A percentile compares a stretch with the other conserved stretches of the same genome.
Conservation (phyloP, 495 filamentous ascomycete genomes). For the Tuber aestivum region DNA sequence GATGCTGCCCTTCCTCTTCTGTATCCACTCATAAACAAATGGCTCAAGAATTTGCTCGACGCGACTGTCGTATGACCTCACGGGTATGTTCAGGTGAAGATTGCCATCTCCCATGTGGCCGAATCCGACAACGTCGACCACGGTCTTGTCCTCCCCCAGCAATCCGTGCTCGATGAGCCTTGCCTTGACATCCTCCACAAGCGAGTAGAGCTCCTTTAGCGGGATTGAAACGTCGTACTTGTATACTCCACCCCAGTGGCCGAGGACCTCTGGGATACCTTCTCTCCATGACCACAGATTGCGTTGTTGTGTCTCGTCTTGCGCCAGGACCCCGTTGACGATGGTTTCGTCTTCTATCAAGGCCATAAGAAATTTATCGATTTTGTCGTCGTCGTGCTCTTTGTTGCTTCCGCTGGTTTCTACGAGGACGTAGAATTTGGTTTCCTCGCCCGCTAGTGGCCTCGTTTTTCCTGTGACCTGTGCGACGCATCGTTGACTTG, state of each 20-base stretch:
- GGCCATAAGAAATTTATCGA: constrained; percentile 78
- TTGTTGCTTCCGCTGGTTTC: constrained; percentile 92
- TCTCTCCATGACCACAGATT: constrained; percentile 89
- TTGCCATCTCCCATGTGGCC: constrained; percentile 98
- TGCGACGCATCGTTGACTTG: constrained; percentile 68
- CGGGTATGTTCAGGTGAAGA: constrained; percentile 82
- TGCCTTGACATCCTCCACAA: constrained; percentile 76
- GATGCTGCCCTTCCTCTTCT: constrained; percentile 77
- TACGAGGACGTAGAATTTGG: constrained; percentile 93
- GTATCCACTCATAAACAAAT: constrained; percentile 95
- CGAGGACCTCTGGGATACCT: constrained; percentile 77
- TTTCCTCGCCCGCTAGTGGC: constrained; percentile 65
- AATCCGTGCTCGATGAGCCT: constrained; percentile 67
- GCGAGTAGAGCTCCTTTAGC: constrained; percentile 72
- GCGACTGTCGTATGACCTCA: constrained; percentile 72
- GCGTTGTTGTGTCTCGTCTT: constrained; percentile 83
- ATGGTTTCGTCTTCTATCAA: constrained; percentile 82
- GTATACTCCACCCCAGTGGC: constrained; percentile 92
- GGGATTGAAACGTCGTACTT: constrained; percentile 98
- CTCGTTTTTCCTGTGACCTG: constrained; percentile 66
- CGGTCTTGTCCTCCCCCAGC: constrained; percentile 56
- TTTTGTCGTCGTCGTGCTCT: constrained; percentile 83
- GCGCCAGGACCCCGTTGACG: constrained; percentile 77
- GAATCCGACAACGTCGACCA: constrained; percentile 86
- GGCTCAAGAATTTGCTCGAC: constrained; percentile 89